These are phyloP conservation scores for Debaryomyces maramus DNA, from an alignment of 805 yeast species.

Conservation along the genomic window DNA sequence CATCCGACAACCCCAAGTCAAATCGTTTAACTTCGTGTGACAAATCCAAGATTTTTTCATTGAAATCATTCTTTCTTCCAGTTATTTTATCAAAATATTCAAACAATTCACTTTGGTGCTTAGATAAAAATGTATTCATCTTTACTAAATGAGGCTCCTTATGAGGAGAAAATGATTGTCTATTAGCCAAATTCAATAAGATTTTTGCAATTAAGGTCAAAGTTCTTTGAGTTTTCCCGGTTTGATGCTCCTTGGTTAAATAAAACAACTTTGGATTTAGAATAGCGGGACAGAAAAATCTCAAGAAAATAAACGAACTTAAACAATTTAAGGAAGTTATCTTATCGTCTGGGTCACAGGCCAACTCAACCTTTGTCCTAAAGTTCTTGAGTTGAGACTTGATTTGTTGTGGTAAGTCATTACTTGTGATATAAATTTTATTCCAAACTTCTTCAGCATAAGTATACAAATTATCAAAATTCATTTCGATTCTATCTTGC, in stretches of 20 bases:
- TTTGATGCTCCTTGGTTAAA: slow-evolving; percentile 67
- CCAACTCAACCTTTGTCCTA: slow-evolving; percentile 62
- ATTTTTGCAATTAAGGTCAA: slow-evolving; percentile 80
- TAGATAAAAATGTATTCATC: slow-evolving; percentile 67
- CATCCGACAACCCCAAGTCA: slow-evolving; percentile 53
- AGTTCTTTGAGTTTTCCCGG: slow-evolving; percentile 72
- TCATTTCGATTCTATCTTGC: slow-evolving; percentile 41
- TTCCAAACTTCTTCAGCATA: slow-evolving; percentile 66
- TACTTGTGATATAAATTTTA: slow-evolving; percentile 61
- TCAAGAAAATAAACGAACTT: slow-evolving; percentile 77
- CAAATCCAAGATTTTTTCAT: slow-evolving; percentile 55
- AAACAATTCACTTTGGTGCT: slow-evolving; percentile 56
- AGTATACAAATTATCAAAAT: slow-evolving; percentile 47
- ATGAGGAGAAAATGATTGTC: slow-evolving; percentile 67
- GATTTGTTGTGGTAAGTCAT: slow-evolving; percentile 71
- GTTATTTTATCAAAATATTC: slow-evolving; percentile 74
- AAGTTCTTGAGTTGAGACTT: slow-evolving; percentile 63
- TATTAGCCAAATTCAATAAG: slow-evolving; percentile 73
- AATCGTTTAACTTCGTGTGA: slow-evolving; percentile 58
- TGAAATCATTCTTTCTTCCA: slow-evolving; percentile 65
- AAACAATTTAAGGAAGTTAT: slow-evolving; percentile 65
- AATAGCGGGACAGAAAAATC: slow-evolving; percentile 73
- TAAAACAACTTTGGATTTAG: slow-evolving; percentile 85
- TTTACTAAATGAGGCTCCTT: slow-evolving; percentile 79
- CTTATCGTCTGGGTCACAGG: slow-evolving; percentile 55